Conservation (phyloP, 2,329 filamentous ascomycete genomes). For the Colletotrichum endophyticum region DNA sequence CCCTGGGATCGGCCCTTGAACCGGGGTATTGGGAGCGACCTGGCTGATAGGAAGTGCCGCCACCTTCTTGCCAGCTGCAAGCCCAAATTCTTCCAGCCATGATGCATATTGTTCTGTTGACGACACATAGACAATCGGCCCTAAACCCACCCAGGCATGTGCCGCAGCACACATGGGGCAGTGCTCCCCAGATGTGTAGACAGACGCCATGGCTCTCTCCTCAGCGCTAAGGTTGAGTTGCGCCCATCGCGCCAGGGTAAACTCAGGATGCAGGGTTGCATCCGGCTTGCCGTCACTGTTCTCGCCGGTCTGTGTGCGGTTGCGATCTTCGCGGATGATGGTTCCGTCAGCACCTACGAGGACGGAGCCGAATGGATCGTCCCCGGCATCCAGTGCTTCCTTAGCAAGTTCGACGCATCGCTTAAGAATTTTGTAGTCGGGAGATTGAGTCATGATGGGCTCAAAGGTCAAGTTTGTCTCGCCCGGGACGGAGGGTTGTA, state of each 20-base stretch:
- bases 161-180: conserved; percentile 41
- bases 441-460: conserved; percentile 9
- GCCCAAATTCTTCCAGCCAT: conserved; percentile 33
- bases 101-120: conserved; percentile 31
- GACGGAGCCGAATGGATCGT: conserved; percentile 41
- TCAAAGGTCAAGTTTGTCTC: rapidly evolving
- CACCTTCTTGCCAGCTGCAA: conserved; percentile 21
- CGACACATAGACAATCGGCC: conserved; percentile 36
- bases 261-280: conserved; percentile 38
- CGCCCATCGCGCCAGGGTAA: conserved; percentile 40
- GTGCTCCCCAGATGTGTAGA: conserved; percentile 43
- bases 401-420: conserved; percentile 34
- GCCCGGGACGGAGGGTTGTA: rapidly evolving
- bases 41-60: conserved; percentile 30
- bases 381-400: conserved; percentile 39
- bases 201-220: conserved; percentile 40
- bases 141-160: conserved; percentile 38
- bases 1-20: conserved; percentile 33
- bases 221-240: conserved; percentile 37
- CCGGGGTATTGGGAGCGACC: conserved; percentile 30
- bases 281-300: conserved; percentile 29
- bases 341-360: conserved; percentile 31
- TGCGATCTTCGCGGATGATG: conserved; percentile 36
- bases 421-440: conserved; percentile 18
- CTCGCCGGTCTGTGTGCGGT: conserved; percentile 34